Percentiles rank a stretch among this genome's conserved stretches.
Conservation (phyloP, 495 filamentous ascomycete species). For the Hypomontagnella submonticulosa region DNA sequence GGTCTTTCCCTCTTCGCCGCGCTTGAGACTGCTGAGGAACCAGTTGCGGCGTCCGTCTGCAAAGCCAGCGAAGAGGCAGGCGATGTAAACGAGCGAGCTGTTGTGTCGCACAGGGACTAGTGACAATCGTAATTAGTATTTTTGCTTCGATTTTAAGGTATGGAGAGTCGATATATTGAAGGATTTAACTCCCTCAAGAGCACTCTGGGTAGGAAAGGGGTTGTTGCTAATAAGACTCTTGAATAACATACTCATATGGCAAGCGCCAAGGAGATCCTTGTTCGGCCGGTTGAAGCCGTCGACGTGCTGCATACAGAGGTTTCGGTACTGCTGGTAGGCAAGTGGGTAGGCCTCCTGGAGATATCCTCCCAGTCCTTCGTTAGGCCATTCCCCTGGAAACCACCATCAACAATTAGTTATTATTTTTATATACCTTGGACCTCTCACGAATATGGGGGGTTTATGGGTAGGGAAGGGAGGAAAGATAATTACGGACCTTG, state of each 20-base stretch:
- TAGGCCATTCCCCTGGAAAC: slow-evolving; percentile 6
- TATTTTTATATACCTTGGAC: too few species aligned
- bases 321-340: not conserved
- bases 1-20: not conserved
- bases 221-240: not conserved
- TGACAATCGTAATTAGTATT: not conserved
- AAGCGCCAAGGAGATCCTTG: not conserved
- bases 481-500: slow-evolving; percentile 3
- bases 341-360: not conserved
- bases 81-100: not conserved
- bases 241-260: slow-evolving; percentile 3
- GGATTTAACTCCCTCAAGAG: not conserved
- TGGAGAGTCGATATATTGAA: too few species aligned
- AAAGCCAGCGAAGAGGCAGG: slow-evolving; percentile 6
- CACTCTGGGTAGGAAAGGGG: too few species aligned
- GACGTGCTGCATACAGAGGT: not conserved
- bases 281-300: not conserved
- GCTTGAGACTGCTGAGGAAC: not conserved
- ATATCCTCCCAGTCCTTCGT: not conserved
- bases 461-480: not conserved
- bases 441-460: too few species aligned
- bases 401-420: not conserved
- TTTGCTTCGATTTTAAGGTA: not conserved
- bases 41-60: slow-evolving; percentile 3
- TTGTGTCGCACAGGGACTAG: not conserved